A percentile compares a stretch with the other conserved stretches of the same genome.
These are phyloP conservation scores for Coriolopsis trogii DNA, from an alignment of 1,284 basidiomycete species.

Conservation along the genomic window DNA sequence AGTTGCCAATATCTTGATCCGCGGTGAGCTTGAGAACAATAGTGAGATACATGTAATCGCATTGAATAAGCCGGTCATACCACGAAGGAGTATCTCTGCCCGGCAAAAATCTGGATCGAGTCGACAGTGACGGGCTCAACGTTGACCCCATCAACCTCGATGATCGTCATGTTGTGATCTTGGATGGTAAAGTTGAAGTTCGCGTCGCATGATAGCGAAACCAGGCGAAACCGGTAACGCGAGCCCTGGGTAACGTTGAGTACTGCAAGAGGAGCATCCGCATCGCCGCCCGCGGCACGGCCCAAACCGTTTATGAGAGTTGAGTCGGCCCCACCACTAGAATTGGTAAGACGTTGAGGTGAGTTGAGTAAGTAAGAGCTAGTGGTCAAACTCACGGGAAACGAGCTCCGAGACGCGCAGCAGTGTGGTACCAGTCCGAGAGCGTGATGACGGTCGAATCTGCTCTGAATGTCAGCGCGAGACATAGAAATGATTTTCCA, in stretches of 20 bases:
- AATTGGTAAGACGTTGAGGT: not conserved
- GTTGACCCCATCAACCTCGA: constrained; percentile 38
- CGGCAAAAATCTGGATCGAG: constrained; percentile 36
- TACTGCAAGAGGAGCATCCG: constrained; percentile 30
- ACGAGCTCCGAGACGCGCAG: constrained; percentile 9
- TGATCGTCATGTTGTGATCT: constrained; percentile 39
- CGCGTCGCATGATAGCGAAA: constrained; percentile 48
- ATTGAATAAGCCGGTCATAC: too few species aligned
- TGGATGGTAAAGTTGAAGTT: constrained; percentile 39
- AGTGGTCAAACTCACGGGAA: constrained; percentile 18
- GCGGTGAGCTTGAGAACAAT: constrained; percentile 21
- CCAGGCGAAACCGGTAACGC: constrained; percentile 46
- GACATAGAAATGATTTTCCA: not conserved
- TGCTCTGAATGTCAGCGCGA: constrained; percentile 2
- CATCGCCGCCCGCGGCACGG: constrained; percentile 26
- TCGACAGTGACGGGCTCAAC: constrained; percentile 36
- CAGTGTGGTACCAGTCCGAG: constrained; percentile 29
- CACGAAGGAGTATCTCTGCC: constrained; percentile 41
- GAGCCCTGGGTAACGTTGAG: constrained; percentile 36
- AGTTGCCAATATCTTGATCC: constrained; percentile 15
- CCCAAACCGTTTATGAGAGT: constrained; percentile 56
- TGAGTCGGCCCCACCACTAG: constrained; percentile 16
- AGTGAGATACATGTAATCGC: too few species aligned
- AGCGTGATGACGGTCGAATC: constrained; percentile 29
- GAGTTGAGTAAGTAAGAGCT: not conserved